Conservation (phyloP, 208 protist species). For the Crithidia brevicula region DNA sequence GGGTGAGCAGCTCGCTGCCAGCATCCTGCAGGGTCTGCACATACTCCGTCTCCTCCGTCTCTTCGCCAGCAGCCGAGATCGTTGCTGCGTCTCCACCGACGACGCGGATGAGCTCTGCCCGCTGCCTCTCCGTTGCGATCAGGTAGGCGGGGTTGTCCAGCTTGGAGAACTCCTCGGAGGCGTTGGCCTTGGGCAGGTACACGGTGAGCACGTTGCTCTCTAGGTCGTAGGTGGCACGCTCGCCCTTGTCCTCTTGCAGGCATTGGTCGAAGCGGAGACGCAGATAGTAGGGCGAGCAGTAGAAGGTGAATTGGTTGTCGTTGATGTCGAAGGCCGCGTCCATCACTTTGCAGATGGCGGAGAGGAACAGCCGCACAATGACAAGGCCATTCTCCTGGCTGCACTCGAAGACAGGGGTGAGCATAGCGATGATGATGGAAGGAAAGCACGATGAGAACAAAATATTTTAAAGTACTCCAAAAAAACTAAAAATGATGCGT, state of each 20-base stretch:
- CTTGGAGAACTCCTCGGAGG: slow-evolving; percentile 68
- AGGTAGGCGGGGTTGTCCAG: slow-evolving; percentile 90
- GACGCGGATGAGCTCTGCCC: slow-evolving; percentile 48
- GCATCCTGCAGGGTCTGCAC: slow-evolving; percentile 52
- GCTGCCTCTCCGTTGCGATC: slow-evolving; percentile 84
- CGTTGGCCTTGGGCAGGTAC: slow-evolving; percentile 83
- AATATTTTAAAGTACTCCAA: too few species aligned
- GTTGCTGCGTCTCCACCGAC: slow-evolving; percentile 27
- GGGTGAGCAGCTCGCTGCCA: not conserved
- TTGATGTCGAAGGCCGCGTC: slow-evolving; percentile 84
- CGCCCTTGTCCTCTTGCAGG: slow-evolving; percentile 73
- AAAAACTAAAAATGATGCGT: too few species aligned
- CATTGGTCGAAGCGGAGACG: slow-evolving; percentile 84
- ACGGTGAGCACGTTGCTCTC: slow-evolving; percentile 76
- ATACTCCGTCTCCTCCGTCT: slow-evolving; percentile 75
- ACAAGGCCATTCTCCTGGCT: slow-evolving; percentile 85
- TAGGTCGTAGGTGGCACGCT: slow-evolving; percentile 81
- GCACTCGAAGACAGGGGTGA: slow-evolving; percentile 87
- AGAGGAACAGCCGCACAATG: slow-evolving; percentile 75
- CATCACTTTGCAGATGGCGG: slow-evolving; percentile 77
- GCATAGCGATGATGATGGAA: slow-evolving; percentile 40
- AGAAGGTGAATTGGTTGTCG: slow-evolving; percentile 86
- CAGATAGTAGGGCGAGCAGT: slow-evolving; percentile 91
- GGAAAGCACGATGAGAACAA: not conserved
- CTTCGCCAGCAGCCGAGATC: slow-evolving; percentile 20